Conservation (phyloP, 2,329 filamentous ascomycete species). For the Ophiostoma quercus region DNA sequence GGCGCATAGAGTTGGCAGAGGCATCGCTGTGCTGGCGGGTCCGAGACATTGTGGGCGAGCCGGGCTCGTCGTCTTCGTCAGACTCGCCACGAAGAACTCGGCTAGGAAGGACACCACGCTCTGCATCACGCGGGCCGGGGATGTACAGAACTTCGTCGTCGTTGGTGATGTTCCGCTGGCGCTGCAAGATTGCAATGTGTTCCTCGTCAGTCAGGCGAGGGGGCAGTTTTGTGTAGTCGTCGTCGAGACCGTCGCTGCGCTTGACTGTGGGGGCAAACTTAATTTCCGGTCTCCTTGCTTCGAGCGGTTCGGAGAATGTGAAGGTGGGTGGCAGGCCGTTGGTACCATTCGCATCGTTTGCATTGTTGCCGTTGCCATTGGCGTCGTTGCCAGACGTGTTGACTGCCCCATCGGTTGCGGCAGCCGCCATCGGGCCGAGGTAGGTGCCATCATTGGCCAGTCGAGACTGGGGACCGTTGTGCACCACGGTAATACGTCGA, state of each 20-base stretch:
- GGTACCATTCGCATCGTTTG: neutral
- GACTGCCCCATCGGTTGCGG: constrained; percentile 12
- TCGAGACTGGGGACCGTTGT: constrained; percentile 46
- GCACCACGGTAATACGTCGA: constrained; percentile 61
- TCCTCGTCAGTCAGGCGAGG: constrained; percentile 62
- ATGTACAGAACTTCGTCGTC: constrained; percentile 70
- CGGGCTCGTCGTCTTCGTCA: constrained; percentile 34
- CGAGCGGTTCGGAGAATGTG: constrained; percentile 25
- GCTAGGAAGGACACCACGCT: constrained; percentile 68
- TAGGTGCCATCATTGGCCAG: constrained; percentile 58
- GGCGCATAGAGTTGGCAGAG: constrained; percentile 32
- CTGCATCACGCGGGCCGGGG: constrained; percentile 84
- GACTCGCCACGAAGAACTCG: constrained; percentile 40
- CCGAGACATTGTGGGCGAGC: neutral
- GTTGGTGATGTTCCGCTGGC: constrained; percentile 68
- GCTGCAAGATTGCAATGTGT: constrained; percentile 82
- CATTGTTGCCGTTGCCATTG: neutral
- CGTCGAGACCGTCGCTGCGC: constrained; percentile 51
- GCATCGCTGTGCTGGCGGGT: constrained; percentile 28
- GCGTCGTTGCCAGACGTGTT: neutral
- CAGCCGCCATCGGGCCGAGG: constrained; percentile 35
- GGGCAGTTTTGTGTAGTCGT: constrained; percentile 43
- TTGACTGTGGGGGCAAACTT: constrained; percentile 65
- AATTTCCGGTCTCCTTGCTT: constrained; percentile 46
- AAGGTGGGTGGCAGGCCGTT: constrained; percentile 16